Evolutionary conservation across 768 basidiomycete species (phyloP).

Genomic region (Calocera viscosa): DNA sequence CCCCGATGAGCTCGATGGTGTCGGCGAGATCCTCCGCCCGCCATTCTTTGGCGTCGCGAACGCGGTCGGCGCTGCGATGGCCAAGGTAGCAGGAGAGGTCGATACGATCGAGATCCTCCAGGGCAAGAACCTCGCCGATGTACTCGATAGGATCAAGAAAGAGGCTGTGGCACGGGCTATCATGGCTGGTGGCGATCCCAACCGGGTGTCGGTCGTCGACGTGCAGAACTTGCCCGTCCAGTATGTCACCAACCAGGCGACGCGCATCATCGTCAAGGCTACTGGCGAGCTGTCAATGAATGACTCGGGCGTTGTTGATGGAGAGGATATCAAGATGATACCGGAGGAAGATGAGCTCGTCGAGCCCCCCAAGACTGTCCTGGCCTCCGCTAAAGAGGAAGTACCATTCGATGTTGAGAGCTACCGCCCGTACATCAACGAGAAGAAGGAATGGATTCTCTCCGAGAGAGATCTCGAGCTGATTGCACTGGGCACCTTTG

Average conservation of each 20-base stretch:
- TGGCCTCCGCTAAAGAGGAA: neutral
- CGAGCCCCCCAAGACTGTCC: neutral
- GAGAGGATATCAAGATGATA: neutral
- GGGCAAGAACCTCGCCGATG: slow-evolving; percentile 24
- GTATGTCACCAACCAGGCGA: slow-evolving; percentile 41
- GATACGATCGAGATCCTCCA: slow-evolving; percentile 32
- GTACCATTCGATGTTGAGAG: slow-evolving; percentile 23
- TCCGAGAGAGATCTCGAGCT: slow-evolving; percentile 41
- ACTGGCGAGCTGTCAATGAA: slow-evolving; percentile 37
- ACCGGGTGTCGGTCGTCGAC: slow-evolving; percentile 41
- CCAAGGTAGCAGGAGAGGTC: slow-evolving; percentile 51
- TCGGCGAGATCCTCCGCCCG: slow-evolving; percentile 40
- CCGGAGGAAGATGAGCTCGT: slow-evolving; percentile 8
- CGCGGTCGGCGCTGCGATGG: slow-evolving; percentile 36
- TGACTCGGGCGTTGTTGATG: neutral
- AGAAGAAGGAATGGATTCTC: slow-evolving; percentile 34
- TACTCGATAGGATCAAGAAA: slow-evolving; percentile 27
- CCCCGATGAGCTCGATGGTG: slow-evolving; percentile 40
- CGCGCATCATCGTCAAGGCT: slow-evolving; percentile 47
- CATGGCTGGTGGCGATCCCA: slow-evolving; percentile 35
- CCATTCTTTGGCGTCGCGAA: slow-evolving; percentile 33
- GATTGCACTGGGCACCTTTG: slow-evolving; percentile 50
- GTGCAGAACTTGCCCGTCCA: slow-evolving; percentile 44
- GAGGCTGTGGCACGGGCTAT: slow-evolving; percentile 36
- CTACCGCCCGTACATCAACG: slow-evolving; percentile 31